Base-by-base conservation (phyloP, 23 red algal genomes). In the Agarophyton chilense region DNA sequence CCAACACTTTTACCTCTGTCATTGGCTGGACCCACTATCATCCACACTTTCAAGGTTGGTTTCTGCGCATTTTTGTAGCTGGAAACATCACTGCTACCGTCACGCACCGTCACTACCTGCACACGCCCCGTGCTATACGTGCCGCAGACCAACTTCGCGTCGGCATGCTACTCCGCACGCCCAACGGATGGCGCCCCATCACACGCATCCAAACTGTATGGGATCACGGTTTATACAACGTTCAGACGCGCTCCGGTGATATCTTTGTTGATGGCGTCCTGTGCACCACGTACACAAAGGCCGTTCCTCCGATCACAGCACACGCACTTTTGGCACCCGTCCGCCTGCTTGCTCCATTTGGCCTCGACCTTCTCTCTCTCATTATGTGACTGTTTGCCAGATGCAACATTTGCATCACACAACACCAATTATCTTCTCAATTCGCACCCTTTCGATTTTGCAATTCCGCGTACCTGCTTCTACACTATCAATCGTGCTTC, bases 271-370 rank as follows among this genome's bases (percentile, higher is more conserved):
- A 75, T 29, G 78, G 79, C 25, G 29, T 92, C 18, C 51, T 84
- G 18, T 74, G 60, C 49, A 61, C 79, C 45, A 92, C 79, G 46
- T 92, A 84, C 65, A 92, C 89, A 18, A 77, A 52, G 39, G 79
- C 81, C 42, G 71, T 92, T 11, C 78, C 57, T 36, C 78, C 61
- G 32, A 64, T 63, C 43, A 24, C 51, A 4, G 89, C 78, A 1
- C 89, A 92, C 40, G 89, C 89, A 32, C 79, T 83, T 0, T 43
- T 92, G 29, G 89, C 64, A 22, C 89, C 89, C 38, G 65, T 92
- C 33, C 25, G 89, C 34, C 25, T 67, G 68, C 28, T 60, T 17
- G 70, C 51, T 5, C 16, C 31, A 24, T 26, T 78, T 24, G 85
- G 70, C 26, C n/a, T 78, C 26, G 49, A 72, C 68, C 14, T 78